Evolutionary conservation across 306 rosid genomes (phyloP).

Genomic region (Vigna nakashimae): DNA sequence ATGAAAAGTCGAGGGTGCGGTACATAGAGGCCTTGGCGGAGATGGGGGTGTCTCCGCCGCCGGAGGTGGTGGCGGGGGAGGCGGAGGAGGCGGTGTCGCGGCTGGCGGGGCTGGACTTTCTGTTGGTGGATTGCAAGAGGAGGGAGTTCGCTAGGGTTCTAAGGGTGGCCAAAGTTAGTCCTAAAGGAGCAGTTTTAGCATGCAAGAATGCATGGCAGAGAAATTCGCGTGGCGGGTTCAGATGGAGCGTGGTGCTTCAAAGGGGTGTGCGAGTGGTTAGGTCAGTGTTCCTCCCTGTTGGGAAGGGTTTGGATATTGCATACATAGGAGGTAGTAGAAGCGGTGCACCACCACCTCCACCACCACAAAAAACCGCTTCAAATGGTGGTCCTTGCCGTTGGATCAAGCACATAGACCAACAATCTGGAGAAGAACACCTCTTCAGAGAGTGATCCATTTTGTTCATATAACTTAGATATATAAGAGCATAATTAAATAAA

Average conservation of each 20-base stretch:
- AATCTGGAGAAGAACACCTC: conserved; percentile 83
- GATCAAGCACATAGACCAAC: conserved; percentile 71
- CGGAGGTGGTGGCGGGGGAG: conserved; percentile 67
- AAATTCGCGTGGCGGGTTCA: conserved; percentile 52
- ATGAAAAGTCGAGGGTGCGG: conserved; percentile 58
- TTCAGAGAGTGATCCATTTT: conserved; percentile 51
- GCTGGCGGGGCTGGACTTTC: conserved; percentile 66
- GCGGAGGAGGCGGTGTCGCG: conserved; percentile 46
- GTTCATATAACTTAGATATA: background rate
- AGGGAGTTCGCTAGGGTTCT: conserved; percentile 74
- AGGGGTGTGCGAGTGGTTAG: conserved; percentile 80
- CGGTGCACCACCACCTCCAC: background rate
- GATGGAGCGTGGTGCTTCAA: conserved; percentile 64
- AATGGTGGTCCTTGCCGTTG: conserved; percentile 66
- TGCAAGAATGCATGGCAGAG: conserved; percentile 77
- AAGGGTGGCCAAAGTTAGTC: conserved; percentile 54
- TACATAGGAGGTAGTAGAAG: conserved; percentile 72
- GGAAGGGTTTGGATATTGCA: conserved; percentile 86
- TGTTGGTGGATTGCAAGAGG: conserved; percentile 72
- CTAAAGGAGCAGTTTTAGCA: conserved; percentile 76
- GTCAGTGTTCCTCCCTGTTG: conserved; percentile 78
- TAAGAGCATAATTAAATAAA: background rate
- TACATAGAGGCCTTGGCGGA: conserved; percentile 56
- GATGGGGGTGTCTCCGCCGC: conserved; percentile 45
- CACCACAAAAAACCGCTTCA: background rate